These are phyloP conservation scores for Euphorbia pulcherrima DNA, from an alignment of 345 rosid species.

Conservation along the genomic window DNA sequence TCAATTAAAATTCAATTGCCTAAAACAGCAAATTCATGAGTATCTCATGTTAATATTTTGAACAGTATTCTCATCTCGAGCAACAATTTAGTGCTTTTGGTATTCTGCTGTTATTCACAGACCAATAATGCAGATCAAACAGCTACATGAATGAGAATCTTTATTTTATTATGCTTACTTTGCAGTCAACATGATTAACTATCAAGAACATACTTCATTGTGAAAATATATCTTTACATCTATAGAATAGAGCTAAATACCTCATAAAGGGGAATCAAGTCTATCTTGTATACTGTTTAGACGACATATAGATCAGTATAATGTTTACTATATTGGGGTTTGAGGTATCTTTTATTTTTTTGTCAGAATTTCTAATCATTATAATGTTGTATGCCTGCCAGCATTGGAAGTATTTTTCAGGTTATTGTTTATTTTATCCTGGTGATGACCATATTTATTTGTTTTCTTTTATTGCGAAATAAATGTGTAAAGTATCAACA, in stretches of 20 bases:
- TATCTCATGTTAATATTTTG: neutral
- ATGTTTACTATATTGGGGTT: neutral
- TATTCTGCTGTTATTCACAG: neutral
- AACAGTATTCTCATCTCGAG: neutral
- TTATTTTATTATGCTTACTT: neutral
- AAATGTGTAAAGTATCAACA: conserved; percentile 8
- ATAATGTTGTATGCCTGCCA: neutral
- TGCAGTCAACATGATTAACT: neutral
- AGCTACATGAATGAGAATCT: neutral
- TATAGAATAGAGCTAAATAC: neutral
- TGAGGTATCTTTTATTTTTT: neutral
- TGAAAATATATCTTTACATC: too few species aligned
- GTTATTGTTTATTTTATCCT: neutral
- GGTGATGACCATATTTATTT: neutral
- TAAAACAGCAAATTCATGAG: neutral
- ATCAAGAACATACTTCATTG: neutral
- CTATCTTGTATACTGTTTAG: neutral
- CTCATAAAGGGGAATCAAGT: neutral
- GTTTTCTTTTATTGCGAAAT: conserved; percentile 1
- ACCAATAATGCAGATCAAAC: neutral
- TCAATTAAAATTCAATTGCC: neutral
- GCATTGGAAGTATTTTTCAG: neutral
- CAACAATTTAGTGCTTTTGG: neutral
- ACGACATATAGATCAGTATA: neutral
- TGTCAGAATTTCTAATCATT: neutral